These are phyloP conservation scores for Podaxis rugospora DNA, from an alignment of 768 basidiomycete genomes.

Conservation along the genomic window DNA sequence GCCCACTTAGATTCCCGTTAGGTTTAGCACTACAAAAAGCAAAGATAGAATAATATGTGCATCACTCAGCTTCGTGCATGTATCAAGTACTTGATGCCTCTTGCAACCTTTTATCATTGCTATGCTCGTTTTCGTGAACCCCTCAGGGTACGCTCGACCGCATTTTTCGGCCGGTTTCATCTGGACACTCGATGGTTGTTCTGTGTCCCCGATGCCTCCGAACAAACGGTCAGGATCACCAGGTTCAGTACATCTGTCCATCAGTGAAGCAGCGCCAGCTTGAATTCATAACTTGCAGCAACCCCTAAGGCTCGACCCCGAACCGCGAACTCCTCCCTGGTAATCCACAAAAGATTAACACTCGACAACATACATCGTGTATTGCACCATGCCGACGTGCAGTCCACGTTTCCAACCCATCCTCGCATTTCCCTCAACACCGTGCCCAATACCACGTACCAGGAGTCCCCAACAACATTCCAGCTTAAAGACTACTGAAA, in stretches of 20 bases:
- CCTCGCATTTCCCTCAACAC: no score
- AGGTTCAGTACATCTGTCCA: not conserved
- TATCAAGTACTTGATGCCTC: not conserved
- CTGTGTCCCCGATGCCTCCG: not conserved
- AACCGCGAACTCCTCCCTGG: not conserved
- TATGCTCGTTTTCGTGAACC: not conserved
- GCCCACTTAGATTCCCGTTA: not conserved
- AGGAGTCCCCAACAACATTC: no score
- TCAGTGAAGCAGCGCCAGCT: not conserved
- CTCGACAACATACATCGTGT: no score
- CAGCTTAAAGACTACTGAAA: no score
- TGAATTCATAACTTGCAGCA: not conserved
- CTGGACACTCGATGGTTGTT: not conserved
- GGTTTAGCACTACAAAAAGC: not conserved
- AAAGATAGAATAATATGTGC: not conserved
- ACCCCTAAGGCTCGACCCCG: not conserved
- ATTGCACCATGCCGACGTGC: no score
- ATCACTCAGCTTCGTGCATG: not conserved
- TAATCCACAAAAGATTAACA: no score
- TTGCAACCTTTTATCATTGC: not conserved
- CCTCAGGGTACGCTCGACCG: not conserved
- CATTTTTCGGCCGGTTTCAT: not conserved
- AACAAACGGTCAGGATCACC: not conserved
- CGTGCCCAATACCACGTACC: no score
- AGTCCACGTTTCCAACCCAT: no score